Conservation (phyloP, 495 filamentous ascomycete genomes). For the Aspergillus sclerotioniger region DNA sequence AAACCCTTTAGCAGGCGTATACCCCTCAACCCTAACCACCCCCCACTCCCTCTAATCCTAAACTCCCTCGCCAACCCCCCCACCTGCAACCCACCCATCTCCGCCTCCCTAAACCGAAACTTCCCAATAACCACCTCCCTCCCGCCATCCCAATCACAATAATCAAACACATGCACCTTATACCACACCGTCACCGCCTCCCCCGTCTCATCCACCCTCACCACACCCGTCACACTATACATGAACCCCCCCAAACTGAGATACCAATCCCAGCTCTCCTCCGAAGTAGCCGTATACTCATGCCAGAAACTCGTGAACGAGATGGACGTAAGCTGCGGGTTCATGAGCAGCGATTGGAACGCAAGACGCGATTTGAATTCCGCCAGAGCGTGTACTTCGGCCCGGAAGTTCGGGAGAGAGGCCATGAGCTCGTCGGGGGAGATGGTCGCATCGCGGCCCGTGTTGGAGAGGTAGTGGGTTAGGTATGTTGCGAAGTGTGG, state of each 20-base stretch:
- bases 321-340: background rate
- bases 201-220: background rate
- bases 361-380: slow-evolving; percentile 2
- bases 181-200: background rate
- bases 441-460: background rate
- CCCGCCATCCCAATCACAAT: background rate
- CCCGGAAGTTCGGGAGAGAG: background rate
- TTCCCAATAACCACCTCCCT: background rate
- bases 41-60: background rate
- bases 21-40: background rate
- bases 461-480: slow-evolving; percentile 2
- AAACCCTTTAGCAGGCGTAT: background rate
- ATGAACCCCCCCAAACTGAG: background rate
- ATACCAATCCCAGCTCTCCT: slow-evolving; percentile 2
- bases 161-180: background rate
- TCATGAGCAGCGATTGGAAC: background rate
- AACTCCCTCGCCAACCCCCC: background rate
- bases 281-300: background rate
- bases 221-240: background rate
- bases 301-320: slow-evolving; percentile 4
- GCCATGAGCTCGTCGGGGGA: background rate
- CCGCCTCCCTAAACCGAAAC: background rate
- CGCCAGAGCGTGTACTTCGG: background rate
- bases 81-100: background rate
- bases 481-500: slow-evolving; percentile 1